Evolutionary conservation across 164 flowering plant species (phyloP).

Genomic region (Aristolochia fimbriata): DNA sequence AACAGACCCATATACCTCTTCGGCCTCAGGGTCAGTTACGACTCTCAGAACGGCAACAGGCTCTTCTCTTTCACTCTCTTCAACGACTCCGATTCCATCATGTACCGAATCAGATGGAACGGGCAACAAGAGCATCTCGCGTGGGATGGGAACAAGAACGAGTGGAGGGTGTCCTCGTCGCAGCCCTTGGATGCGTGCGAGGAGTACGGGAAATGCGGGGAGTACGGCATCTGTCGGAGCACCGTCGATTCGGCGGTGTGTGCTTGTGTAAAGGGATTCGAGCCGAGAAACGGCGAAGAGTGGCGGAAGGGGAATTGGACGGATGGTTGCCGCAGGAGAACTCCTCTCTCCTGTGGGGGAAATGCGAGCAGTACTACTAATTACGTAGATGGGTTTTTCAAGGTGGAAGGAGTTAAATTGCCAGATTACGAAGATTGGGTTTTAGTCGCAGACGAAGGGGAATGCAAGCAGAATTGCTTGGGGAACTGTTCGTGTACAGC

Average conservation of each 20-base stretch:
- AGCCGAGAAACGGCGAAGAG: constrained; percentile 17
- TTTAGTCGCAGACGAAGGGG: constrained; percentile 1
- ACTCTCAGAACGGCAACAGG: constrained; percentile 12
- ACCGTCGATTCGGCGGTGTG: constrained; percentile 16
- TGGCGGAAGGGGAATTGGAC: constrained; percentile 55
- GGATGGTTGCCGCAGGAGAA: constrained; percentile 47
- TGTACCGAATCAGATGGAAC: constrained; percentile 26
- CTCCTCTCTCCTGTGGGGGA: constrained; percentile 2
- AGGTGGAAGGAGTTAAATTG: constrained; percentile 9
- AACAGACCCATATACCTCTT: constrained; percentile 7
- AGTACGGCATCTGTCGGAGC: constrained; percentile 32
- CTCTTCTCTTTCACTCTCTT: constrained; percentile 27
- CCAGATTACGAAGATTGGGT: constrained; percentile 12
- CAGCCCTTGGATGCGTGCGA: constrained; percentile 39
- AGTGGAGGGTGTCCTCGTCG: constrained; percentile 26
- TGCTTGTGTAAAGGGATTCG: constrained; percentile 47
- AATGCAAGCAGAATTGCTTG: constrained; percentile 32
- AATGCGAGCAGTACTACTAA: not conserved
- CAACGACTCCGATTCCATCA: constrained; percentile 18
- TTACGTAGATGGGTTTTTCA: constrained; percentile 10
- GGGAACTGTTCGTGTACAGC: constrained; percentile 54
- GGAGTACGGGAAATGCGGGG: constrained; percentile 45
- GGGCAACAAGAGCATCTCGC: constrained; percentile 33
- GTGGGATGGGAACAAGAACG: constrained; percentile 23
- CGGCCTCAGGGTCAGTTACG: constrained; percentile 29